Percentiles rank a stretch among this genome's conserved stretches.
These are phyloP conservation scores for Amorphotheca resinae DNA, from an alignment of 495 filamentous ascomycete species.

Conservation along the genomic window DNA sequence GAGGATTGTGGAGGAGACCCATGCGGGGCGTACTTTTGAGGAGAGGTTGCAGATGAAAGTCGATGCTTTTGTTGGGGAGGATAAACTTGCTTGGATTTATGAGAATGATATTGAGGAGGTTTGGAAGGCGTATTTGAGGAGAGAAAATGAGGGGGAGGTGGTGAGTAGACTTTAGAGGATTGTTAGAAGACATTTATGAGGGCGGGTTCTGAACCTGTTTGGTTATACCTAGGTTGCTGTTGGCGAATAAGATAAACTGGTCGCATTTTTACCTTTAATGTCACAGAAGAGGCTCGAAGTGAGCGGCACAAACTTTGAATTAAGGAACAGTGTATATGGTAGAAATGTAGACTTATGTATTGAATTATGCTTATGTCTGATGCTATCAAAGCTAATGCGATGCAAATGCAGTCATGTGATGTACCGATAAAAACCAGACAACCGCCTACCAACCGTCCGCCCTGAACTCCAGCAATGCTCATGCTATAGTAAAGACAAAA, in stretches of 20 bases:
- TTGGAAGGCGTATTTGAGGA: constrained; percentile 24
- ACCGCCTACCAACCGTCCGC: not conserved
- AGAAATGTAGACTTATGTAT: no score
- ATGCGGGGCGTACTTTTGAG: constrained; percentile 22
- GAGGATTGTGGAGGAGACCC: constrained; percentile 18
- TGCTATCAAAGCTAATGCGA: no score
- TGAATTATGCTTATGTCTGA: no score
- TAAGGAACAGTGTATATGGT: no score
- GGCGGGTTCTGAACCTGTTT: no score
- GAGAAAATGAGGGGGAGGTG: not conserved
- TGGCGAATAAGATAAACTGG: no score
- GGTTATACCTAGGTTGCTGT: no score
- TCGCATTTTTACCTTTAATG: no score
- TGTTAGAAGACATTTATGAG: no score
- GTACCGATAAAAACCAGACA: not conserved
- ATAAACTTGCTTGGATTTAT: constrained; percentile 33
- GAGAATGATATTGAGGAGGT: constrained; percentile 31
- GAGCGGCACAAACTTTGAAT: no score
- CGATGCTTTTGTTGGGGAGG: constrained; percentile 18
- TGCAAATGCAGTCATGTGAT: not conserved
- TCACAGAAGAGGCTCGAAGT: no score
- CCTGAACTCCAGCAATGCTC: constrained; percentile 1
- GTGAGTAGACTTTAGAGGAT: no score
- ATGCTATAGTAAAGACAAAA: not conserved
- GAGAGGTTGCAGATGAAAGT: constrained; percentile 17